Conservation (phyloP, 148 eudicot species). For the Cornus controversa region DNA sequence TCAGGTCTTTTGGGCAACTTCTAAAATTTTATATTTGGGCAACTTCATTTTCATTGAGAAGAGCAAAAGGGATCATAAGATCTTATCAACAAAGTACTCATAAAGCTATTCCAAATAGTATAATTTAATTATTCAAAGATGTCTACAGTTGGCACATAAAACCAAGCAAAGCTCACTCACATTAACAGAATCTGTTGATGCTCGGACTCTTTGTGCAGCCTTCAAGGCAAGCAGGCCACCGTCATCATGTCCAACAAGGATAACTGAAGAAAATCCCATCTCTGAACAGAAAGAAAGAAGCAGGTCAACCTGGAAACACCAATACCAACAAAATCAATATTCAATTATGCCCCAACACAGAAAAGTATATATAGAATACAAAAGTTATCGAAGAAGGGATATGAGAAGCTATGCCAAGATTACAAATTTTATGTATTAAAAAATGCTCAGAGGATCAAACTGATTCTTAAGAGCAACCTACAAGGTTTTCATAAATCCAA, state of each 20-base stretch:
- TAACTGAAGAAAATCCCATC: slow-evolving; percentile 83
- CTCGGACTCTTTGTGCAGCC: slow-evolving; percentile 63
- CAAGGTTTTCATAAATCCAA: neutral
- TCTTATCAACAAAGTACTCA: no score
- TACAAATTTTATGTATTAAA: no score
- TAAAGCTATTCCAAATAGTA: neutral
- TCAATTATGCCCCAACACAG: neutral
- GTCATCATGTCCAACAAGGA: slow-evolving; percentile 91
- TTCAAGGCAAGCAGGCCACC: slow-evolving; percentile 80
- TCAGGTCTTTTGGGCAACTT: no score
- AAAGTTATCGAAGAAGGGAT: neutral
- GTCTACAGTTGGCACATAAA: slow-evolving; percentile 6
- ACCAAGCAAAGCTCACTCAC: slow-evolving; percentile 42
- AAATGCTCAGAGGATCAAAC: no score
- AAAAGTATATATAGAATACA: neutral
- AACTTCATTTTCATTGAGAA: no score
- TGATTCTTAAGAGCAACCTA: no score
- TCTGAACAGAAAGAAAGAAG: slow-evolving; percentile 78
- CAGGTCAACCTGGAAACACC: slow-evolving; percentile 71
- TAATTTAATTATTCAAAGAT: neutral
- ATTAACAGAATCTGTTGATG: slow-evolving; percentile 42
- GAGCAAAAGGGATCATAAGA: no score
- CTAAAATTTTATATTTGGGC: no score
- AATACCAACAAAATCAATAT: neutral
- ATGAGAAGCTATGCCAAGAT: neutral